Percentiles rank a stretch among this genome's conserved stretches.
Evolutionary conservation across 1,284 basidiomycete genomes (phyloP).

Genomic region (Ustilago nuda): DNA sequence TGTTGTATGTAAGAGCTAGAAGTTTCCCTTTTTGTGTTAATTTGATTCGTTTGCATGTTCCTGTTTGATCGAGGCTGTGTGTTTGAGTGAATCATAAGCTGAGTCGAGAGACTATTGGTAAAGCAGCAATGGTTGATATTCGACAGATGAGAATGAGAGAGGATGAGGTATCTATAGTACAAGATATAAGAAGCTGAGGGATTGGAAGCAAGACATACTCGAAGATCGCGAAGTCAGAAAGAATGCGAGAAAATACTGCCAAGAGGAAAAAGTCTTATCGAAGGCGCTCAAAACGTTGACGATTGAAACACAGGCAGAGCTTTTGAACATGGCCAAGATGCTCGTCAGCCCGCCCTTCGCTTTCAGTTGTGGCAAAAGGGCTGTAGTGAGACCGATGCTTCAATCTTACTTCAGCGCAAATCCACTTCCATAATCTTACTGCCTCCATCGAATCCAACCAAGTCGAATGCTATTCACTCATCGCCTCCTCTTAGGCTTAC

Average conservation of each 20-base stretch:
- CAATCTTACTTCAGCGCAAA: no score
- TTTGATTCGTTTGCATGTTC: background rate
- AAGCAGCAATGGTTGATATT: background rate
- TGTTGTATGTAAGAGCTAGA: slow-evolving; percentile 55
- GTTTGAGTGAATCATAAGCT: background rate
- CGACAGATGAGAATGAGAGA: background rate
- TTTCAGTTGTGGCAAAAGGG: no score
- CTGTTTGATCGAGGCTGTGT: background rate
- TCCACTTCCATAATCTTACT: no score
- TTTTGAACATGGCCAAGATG: no score
- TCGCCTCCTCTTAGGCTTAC: slow-evolving; percentile 57
- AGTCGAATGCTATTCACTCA: slow-evolving; percentile 13
- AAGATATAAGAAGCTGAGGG: background rate
- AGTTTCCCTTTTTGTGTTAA: background rate
- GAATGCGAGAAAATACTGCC: background rate
- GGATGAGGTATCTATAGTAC: slow-evolving; percentile 33
- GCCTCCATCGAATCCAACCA: background rate
- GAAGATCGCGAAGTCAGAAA: background rate
- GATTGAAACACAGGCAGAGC: background rate
- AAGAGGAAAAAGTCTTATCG: background rate
- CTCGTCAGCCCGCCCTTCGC: no score
- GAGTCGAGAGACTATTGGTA: background rate
- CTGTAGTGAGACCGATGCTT: no score
- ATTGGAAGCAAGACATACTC: background rate
- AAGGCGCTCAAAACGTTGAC: background rate